A percentile compares a stretch with the other conserved stretches of the same genome.
Evolutionary conservation across 768 basidiomycete species (phyloP).

Genomic region (Kwoniella dendrophila): DNA sequence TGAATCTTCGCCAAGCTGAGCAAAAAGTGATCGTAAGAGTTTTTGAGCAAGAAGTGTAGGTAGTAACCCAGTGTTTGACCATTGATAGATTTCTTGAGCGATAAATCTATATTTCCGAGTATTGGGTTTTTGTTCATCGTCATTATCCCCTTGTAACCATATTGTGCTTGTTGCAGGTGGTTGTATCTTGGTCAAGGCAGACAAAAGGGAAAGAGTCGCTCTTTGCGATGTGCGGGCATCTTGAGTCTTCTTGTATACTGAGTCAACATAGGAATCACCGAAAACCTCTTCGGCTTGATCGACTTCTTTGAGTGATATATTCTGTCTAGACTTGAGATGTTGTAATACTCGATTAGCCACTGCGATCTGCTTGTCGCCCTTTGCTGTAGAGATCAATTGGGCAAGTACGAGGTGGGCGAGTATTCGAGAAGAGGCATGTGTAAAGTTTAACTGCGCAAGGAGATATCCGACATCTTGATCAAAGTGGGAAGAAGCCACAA

Average conservation of each 20-base stretch:
- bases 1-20: slow-evolving; percentile 68
- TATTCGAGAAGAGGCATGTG: slow-evolving; percentile 62
- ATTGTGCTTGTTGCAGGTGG: slow-evolving; percentile 17
- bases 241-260: slow-evolving; percentile 33
- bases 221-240: slow-evolving; percentile 35
- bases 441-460: slow-evolving; percentile 61
- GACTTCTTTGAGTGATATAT: slow-evolving; percentile 4
- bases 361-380: slow-evolving; percentile 66
- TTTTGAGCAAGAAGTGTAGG: slow-evolving; percentile 62
- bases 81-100: slow-evolving; percentile 66
- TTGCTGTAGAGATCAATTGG: slow-evolving; percentile 63
- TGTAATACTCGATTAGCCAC: slow-evolving; percentile 58
- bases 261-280: slow-evolving; percentile 19
- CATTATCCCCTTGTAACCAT: slow-evolving; percentile 28
- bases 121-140: slow-evolving; percentile 44
- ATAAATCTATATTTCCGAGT: too few relatives aligned
- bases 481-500: slow-evolving; percentile 62
- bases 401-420: slow-evolving; percentile 68
- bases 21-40: slow-evolving; percentile 69
- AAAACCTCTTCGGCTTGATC: slow-evolving; percentile 15
- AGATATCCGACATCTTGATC: slow-evolving; percentile 61
- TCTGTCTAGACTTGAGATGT: slow-evolving; percentile 2
- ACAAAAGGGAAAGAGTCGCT: slow-evolving; percentile 32
- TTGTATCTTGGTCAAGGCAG: slow-evolving; percentile 33
- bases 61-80: slow-evolving; percentile 65